phyloP scores from a whole-genome alignment of 2,329 filamentous ascomycete genomes.

The Clarireedia sp. region DNA sequence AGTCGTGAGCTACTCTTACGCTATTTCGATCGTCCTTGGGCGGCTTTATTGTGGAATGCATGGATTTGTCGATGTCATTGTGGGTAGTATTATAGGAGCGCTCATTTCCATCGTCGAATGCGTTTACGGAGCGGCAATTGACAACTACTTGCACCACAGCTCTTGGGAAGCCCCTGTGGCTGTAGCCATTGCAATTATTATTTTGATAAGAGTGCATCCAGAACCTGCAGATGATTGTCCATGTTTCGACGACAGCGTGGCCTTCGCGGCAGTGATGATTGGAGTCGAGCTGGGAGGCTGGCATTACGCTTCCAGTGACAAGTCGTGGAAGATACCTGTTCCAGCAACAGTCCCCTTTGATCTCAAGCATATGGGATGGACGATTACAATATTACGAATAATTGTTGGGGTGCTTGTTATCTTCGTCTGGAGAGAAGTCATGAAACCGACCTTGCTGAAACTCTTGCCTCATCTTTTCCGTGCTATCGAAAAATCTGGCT shows the following conservation, averaged over 20 bases:
- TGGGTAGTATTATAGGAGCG: slow-evolving; percentile 72
- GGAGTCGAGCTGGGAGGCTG: slow-evolving; percentile 77
- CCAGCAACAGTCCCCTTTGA: slow-evolving; percentile 55
- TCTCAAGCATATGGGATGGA: slow-evolving; percentile 57
- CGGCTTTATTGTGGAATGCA: slow-evolving; percentile 98
- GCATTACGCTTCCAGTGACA: slow-evolving; percentile 51
- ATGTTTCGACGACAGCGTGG: slow-evolving; percentile 92
- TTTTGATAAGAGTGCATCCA: slow-evolving; percentile 81
- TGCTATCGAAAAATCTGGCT: slow-evolving; percentile 68
- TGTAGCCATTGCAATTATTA: slow-evolving; percentile 57
- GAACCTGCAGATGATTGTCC: slow-evolving; percentile 96
- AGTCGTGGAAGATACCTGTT: slow-evolving; percentile 43
- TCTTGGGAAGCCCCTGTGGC: slow-evolving; percentile 57
- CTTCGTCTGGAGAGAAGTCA: slow-evolving; percentile 81
- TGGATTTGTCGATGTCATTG: slow-evolving; percentile 82
- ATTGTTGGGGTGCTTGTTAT: slow-evolving; percentile 74
- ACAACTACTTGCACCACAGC: slow-evolving; percentile 61
- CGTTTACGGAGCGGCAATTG: slow-evolving; percentile 53
- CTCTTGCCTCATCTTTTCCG: slow-evolving; percentile 81
- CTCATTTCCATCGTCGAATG: slow-evolving; percentile 52
- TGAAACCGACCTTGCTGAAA: slow-evolving; percentile 76
- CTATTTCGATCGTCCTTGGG: slow-evolving; percentile 79
- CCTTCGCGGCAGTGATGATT: slow-evolving; percentile 84
- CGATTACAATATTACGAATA: slow-evolving; percentile 58
- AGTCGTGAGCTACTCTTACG: slow-evolving; percentile 71